These are phyloP conservation scores for Leishmania braziliensis DNA, from an alignment of 208 protist species.

Conservation along the genomic window DNA sequence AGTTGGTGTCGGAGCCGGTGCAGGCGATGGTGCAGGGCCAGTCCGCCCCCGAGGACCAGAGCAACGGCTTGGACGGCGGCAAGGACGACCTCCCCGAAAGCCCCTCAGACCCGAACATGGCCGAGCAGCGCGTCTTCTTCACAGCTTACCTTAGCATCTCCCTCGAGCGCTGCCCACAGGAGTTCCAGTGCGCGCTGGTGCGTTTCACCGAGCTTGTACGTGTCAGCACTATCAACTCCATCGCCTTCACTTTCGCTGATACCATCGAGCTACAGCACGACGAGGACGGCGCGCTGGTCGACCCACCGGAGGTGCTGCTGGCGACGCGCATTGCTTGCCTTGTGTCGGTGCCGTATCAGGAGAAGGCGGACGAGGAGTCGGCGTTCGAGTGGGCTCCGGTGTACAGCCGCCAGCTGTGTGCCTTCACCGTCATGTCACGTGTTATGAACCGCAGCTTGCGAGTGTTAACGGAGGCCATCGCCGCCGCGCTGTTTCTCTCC, in stretches of 20 bases:
- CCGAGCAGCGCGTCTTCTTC: constrained; percentile 32
- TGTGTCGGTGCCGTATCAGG: constrained; percentile 63
- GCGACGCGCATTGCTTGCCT: constrained; percentile 80
- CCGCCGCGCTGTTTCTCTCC: constrained; percentile 67
- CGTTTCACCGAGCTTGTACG: constrained; percentile 77
- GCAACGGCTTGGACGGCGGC: constrained; percentile 12
- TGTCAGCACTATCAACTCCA: constrained; percentile 56
- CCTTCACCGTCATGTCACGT: constrained; percentile 82
- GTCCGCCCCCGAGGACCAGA: constrained; percentile 9
- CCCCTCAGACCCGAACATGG: constrained; percentile 9
- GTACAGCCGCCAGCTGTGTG: constrained; percentile 86
- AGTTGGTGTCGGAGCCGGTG: constrained; percentile 15
- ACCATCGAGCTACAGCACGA: constrained; percentile 10
- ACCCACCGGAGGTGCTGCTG: constrained; percentile 58
- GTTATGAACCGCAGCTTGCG: constrained; percentile 77
- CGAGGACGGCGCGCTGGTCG: constrained; percentile 20
- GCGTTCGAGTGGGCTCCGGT: constrained; percentile 79
- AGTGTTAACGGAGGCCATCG: constrained; percentile 84
- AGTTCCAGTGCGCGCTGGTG: constrained; percentile 75
- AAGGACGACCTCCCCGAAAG: constrained; percentile 9
- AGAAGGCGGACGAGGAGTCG: constrained; percentile 28
- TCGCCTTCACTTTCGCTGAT: constrained; percentile 50
- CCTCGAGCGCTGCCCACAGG: constrained; percentile 47
- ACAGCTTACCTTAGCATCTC: constrained; percentile 62
- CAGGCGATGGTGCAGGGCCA: constrained; percentile 19